Percentiles rank a stretch among this genome's conserved stretches.
These are phyloP conservation scores for Lasiosphaeria miniovina DNA, from an alignment of 495 filamentous ascomycete species.

Conservation along the genomic window DNA sequence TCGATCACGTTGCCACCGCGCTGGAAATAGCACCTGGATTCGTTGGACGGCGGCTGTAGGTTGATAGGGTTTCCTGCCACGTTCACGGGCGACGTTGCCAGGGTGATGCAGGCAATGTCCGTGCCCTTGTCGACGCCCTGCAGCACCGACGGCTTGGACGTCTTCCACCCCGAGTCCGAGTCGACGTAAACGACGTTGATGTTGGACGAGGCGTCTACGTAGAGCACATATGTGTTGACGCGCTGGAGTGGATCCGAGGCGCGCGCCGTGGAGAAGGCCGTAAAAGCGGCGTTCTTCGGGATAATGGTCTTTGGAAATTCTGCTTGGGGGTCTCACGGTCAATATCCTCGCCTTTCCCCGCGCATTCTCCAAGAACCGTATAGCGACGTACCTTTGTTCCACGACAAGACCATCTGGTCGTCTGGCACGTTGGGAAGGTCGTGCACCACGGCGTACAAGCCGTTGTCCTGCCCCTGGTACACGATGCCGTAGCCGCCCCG, in stretches of 20 bases:
- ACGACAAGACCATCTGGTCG: constrained; percentile 8
- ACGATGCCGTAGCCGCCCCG: constrained; percentile 24
- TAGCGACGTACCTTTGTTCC: constrained; percentile 7
- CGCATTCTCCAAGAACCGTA: neutral
- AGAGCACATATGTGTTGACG: constrained; percentile 21
- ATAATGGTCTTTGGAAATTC: constrained; percentile 4
- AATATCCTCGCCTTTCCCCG: neutral
- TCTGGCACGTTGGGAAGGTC: constrained; percentile 1
- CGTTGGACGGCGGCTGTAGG: constrained; percentile 9
- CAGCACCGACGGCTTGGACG: constrained; percentile 10
- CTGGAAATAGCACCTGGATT: constrained; percentile 20
- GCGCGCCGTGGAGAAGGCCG: constrained; percentile 17
- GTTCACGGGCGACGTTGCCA: constrained; percentile 10
- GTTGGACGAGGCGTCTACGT: constrained; percentile 8
- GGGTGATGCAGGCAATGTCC: constrained; percentile 19
- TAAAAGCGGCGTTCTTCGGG: constrained; percentile 9
- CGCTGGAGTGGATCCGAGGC: constrained; percentile 3
- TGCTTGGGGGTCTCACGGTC: neutral
- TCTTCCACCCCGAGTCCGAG: constrained; percentile 10
- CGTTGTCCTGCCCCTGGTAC: constrained; percentile 11
- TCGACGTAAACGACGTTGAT: constrained; percentile 18
- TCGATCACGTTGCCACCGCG: constrained; percentile 13
- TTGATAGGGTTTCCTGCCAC: neutral
- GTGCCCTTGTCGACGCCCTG: constrained; percentile 14
- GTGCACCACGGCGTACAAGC: constrained; percentile 5